These are phyloP conservation scores for Hibiscus tridactylites DNA, from an alignment of 345 rosid species.

Conservation along the genomic window DNA sequence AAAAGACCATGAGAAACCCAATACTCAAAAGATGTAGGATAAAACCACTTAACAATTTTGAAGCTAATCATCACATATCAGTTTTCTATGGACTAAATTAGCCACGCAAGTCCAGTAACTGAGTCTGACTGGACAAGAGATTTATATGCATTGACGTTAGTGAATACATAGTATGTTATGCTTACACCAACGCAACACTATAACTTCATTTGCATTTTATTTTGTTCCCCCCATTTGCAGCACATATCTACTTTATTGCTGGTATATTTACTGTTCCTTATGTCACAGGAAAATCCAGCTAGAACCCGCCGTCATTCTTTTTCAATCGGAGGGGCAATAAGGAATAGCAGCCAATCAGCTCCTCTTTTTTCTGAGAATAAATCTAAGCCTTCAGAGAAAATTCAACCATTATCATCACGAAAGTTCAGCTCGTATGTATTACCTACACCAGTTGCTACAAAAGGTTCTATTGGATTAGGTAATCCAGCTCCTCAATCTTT, in stretches of 20 bases:
- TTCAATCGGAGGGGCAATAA: slow-evolving; percentile 32
- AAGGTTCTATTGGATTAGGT: slow-evolving; percentile 33
- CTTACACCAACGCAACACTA: background rate
- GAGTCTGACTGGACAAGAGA: background rate
- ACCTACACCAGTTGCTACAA: slow-evolving; percentile 77
- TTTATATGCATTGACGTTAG: background rate
- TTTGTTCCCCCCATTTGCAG: background rate
- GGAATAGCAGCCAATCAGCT: slow-evolving; percentile 61
- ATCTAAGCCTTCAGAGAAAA: slow-evolving; percentile 40
- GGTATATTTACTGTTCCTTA: background rate
- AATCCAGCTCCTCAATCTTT: slow-evolving; percentile 26
- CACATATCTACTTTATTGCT: background rate
- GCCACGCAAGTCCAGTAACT: background rate
- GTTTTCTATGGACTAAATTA: background rate
- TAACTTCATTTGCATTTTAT: slow-evolving; percentile 4
- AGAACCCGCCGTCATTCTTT: slow-evolving; percentile 27
- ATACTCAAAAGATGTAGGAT: background rate
- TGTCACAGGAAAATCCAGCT: slow-evolving; percentile 43
- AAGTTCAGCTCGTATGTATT: slow-evolving; percentile 73
- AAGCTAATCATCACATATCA: slow-evolving; percentile 5
- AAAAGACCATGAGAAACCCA: background rate
- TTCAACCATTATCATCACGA: slow-evolving; percentile 44
- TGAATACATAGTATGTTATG: background rate
- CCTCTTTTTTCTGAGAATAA: slow-evolving; percentile 60
- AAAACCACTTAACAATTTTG: background rate